Evolutionary conservation across 352 stramenopile species (phyloP).

Genomic region (Pythium volutum): DNA sequence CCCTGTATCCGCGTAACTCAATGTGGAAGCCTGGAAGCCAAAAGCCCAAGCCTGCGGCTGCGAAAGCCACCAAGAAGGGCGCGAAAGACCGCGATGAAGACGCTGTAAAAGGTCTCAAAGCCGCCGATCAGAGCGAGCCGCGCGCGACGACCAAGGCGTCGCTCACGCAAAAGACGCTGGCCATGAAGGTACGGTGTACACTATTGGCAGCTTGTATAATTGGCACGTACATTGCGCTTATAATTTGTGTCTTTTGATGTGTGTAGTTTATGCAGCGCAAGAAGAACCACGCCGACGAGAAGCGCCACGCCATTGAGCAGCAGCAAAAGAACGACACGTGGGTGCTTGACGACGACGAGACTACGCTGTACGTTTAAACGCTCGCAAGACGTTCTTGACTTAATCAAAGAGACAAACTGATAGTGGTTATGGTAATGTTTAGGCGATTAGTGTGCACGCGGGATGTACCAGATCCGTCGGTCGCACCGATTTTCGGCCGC

Average conservation of each 20-base stretch:
- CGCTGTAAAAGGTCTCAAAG: conserved; percentile 22
- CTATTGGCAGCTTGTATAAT: background rate
- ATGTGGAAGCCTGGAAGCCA: conserved; percentile 65
- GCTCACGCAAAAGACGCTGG: conserved; percentile 81
- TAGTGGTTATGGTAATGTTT: too few species aligned
- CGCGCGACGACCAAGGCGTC: conserved; percentile 38
- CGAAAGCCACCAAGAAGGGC: background rate
- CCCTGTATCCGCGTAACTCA: background rate
- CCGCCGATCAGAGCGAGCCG: conserved; percentile 12
- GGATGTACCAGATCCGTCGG: conserved; percentile 70
- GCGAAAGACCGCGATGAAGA: conserved; percentile 18
- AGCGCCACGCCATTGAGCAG: conserved; percentile 45
- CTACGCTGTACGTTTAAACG: conserved; percentile 20
- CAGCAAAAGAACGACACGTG: conserved; percentile 65
- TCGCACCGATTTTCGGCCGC: conserved; percentile 71
- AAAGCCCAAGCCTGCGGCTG: conserved; percentile 22
- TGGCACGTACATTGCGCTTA: background rate
- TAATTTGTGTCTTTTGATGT: background rate
- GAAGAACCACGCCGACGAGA: conserved; percentile 55
- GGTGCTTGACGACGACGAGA: conserved; percentile 35
- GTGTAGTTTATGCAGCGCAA: conserved; percentile 86
- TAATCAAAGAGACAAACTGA: conserved; percentile 7
- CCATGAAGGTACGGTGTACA: conserved; percentile 65
- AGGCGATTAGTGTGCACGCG: conserved; percentile 43
- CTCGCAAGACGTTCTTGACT: too few species aligned